Evolutionary conservation across 2,329 filamentous ascomycete genomes (phyloP).

Genomic region (Botrytis elliptica): DNA sequence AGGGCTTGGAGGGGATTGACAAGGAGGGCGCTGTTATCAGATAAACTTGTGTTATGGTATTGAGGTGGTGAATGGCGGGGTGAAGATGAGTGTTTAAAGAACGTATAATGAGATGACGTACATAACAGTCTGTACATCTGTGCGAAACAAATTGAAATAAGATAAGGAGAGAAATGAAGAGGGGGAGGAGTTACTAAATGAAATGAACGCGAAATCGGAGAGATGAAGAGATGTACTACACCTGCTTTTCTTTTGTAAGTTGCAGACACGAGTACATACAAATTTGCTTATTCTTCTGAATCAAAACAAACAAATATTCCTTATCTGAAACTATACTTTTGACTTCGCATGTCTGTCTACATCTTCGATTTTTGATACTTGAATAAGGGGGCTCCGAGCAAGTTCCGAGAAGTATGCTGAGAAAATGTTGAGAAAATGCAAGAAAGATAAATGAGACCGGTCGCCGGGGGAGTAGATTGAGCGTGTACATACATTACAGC

Average conservation of each 20-base stretch:
- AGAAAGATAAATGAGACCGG: no score
- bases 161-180: not conserved
- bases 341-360: not conserved
- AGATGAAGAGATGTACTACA: not conserved
- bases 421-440: no score
- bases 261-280: not conserved
- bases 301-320: not conserved
- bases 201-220: no score
- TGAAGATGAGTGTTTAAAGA: not conserved
- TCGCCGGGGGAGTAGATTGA: no score
- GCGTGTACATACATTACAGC: no score
- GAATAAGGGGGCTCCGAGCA: fast-evolving
- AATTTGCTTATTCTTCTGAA: not conserved
- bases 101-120: no score
- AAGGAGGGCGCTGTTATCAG: conserved; percentile 71
- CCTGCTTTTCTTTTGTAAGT: no score
- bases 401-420: not conserved
- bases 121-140: not conserved
- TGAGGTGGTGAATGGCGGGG: not conserved
- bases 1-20: conserved; percentile 77
- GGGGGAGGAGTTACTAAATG: not conserved
- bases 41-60: conserved; percentile 37
- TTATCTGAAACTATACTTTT: not conserved
- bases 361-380: not conserved
- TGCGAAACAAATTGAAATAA: not conserved